Conservation (phyloP, 2,329 filamentous ascomycete species). For the Aspergillus costaricaensis region DNA sequence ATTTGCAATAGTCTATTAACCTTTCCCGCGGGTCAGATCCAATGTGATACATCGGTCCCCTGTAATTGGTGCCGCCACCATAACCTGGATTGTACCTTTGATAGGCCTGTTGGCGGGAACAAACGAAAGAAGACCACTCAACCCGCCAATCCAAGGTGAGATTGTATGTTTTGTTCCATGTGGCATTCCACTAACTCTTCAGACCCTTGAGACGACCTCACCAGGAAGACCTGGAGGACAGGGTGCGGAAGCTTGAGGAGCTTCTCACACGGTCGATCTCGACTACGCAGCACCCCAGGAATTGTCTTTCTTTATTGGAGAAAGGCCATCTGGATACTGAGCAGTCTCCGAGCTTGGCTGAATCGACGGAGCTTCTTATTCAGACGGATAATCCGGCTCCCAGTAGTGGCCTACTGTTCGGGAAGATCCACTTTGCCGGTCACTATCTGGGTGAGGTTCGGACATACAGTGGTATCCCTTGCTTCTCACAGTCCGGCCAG, state of each 20-base stretch:
- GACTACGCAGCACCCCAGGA: not conserved
- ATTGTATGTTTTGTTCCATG: not conserved
- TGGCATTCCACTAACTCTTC: not conserved
- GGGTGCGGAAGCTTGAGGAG: not conserved
- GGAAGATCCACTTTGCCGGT: constrained; percentile 5
- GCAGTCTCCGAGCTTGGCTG: not conserved
- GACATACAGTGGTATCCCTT: constrained; percentile 1
- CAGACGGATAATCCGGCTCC: not conserved
- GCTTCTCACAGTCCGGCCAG: not conserved
- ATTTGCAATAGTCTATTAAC: not conserved
- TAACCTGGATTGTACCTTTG: constrained; percentile 6
- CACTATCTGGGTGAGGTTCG: constrained; percentile 3
- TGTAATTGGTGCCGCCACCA: constrained; percentile 10
- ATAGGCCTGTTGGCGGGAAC: not conserved
- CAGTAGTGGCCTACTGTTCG: constrained; percentile 2
- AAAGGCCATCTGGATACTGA: not conserved
- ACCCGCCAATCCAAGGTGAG: not conserved
- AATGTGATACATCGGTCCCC: constrained; percentile 1
- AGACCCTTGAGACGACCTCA: not conserved
- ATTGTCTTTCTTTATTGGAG: not conserved
- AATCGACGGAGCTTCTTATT: not conserved
- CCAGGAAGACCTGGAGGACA: constrained; percentile 2
- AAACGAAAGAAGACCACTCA: constrained; percentile 7
- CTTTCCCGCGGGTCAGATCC: not conserved
- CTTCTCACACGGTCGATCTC: constrained; percentile 5